Base-by-base conservation (phyloP, 2,329 filamentous ascomycete genomes). In the Apiospora sp. region DNA sequence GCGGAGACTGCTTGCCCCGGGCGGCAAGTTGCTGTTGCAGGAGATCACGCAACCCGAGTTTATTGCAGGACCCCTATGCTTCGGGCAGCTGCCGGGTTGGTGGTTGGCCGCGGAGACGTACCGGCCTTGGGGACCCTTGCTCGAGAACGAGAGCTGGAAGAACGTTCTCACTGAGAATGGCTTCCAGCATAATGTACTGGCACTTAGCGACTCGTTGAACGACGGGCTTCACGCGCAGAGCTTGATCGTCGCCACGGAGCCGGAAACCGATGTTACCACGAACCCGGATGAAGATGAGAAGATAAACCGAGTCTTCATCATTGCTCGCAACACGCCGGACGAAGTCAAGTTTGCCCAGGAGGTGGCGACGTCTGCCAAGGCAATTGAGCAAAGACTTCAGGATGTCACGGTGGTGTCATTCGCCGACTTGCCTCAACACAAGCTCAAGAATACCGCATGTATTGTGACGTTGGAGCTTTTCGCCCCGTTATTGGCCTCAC, bases 1-100 rank as follows among this genome's bases (percentile, higher is more conserved):
- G 22, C 75, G 73, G n/a, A 74, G 75, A 54, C 75, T 82, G 0
- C 72, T 82, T 3, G 78, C 76, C 64, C 80, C 80, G 10, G 80
- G 80, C 0, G 68, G 68, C 4, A 70, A 70, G 30, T 48, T 70
- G 16, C 34, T 70, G 22, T 30, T 70, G 2, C 68, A 70, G 34
- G 68, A 70, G 19, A 70, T 70, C 30, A 70, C 68, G 3, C 68
- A 70, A 34, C 68, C 68, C 8, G 68, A 70, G 48, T 70, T 70
- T 48, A 51, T 70, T 5, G 68, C 68, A 0, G 68, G 68, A 2
- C 68, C 68, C 22, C 48, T 70, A 8, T 70, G 68, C 51, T 67
- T 72, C 16, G 72, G 69, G 3, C 41, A 58, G 22, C 71, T 72
- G 2, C 43, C 67, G 1, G 71, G 67, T 1, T 72, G 71, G 71